Evolutionary conservation across 2,329 filamentous ascomycete genomes (phyloP).

Genomic region (Bipolaris oryzae): DNA sequence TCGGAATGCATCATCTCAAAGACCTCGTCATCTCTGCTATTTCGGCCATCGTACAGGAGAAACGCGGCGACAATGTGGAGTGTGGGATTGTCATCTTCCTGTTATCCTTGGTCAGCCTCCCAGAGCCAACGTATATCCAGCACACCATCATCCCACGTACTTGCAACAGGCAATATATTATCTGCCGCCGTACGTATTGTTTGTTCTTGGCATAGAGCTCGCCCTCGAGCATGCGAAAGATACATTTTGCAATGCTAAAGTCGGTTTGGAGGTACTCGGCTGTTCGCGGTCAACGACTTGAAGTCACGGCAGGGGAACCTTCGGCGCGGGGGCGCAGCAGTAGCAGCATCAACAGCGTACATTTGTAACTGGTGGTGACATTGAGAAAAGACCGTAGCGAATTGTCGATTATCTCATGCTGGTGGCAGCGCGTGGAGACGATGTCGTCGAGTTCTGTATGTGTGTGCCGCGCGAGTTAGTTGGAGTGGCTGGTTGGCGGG

Average conservation of each 20-base stretch:
- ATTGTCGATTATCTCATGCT: conserved; percentile 78
- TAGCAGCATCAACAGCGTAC: conserved; percentile 45
- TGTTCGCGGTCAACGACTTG: conserved; percentile 40
- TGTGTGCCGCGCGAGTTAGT: conserved; percentile 46
- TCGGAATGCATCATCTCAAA: conserved; percentile 89
- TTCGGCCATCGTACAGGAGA: conserved; percentile 83
- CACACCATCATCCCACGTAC: conserved; percentile 46
- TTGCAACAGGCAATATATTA: conserved; percentile 85
- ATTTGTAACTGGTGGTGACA: conserved; percentile 74
- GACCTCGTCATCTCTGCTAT: conserved; percentile 73
- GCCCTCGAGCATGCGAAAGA: conserved; percentile 77
- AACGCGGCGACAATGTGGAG: conserved; percentile 83
- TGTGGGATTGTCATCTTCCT: conserved; percentile 84
- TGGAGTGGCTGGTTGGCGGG: conserved; percentile 20
- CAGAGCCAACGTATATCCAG: background rate
- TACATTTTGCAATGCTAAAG: conserved; percentile 80
- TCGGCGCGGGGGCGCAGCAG: background rate
- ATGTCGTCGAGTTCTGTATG: conserved; percentile 69
- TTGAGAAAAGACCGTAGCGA: conserved; percentile 82
- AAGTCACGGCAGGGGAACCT: background rate
- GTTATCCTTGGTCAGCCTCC: conserved; percentile 35
- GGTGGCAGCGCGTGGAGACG: conserved; percentile 63
- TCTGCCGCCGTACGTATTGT: conserved; percentile 89
- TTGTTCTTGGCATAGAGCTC: conserved; percentile 74
- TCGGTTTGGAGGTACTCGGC: conserved; percentile 76